Evolutionary conservation across 257 asterid species (phyloP).

Genomic region (Ophiorrhiza pumila): DNA sequence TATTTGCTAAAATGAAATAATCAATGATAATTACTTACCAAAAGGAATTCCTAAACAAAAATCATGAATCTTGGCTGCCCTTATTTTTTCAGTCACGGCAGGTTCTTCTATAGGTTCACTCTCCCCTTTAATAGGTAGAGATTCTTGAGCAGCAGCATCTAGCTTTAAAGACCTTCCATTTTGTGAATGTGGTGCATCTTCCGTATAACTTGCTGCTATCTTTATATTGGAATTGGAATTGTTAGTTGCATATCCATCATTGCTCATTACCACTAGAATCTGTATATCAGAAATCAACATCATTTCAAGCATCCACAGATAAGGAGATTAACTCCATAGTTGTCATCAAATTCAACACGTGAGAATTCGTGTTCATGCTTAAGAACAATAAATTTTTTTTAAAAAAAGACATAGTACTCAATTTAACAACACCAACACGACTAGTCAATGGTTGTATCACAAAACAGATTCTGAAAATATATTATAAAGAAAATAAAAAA

Average conservation of each 20-base stretch:
- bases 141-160: constrained; percentile 31
- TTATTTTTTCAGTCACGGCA: constrained; percentile 35
- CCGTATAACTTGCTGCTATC: constrained; percentile 35
- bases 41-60: constrained; percentile 94
- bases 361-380: too few species aligned
- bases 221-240: constrained; percentile 39
- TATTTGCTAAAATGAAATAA: background rate
- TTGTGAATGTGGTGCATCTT: constrained; percentile 40
- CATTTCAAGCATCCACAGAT: constrained; percentile 5
- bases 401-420: background rate
- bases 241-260: constrained; percentile 41
- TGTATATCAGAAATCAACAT: constrained; percentile 27
- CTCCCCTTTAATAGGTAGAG: constrained; percentile 30
- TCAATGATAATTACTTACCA: constrained; percentile 43
- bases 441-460: background rate
- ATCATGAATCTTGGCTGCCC: constrained; percentile 83
- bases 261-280: constrained; percentile 44
- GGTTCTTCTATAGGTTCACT: constrained; percentile 40
- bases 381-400: background rate
- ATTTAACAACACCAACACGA: background rate
- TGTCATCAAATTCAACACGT: background rate
- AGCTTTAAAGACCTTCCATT: constrained; percentile 44
- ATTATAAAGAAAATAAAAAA: background rate
- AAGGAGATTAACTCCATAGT: background rate
- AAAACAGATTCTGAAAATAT: background rate